Evolutionary conservation across 1,139 yeast species (phyloP).

Genomic region (Insectozyma bohioensis): DNA sequence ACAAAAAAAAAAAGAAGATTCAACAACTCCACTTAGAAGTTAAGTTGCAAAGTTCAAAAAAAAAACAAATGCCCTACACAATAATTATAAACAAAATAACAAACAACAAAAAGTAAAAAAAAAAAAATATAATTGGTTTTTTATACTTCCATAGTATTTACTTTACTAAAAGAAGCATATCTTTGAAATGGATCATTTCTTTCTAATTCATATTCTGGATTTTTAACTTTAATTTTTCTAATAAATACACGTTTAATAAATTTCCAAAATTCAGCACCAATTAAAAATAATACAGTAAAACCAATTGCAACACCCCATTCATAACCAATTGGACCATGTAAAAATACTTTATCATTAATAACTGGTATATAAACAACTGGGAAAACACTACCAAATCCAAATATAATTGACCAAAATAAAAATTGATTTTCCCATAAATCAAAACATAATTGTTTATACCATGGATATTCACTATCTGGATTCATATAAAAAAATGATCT

Average conservation of each 20-base stretch:
- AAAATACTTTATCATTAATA: conserved; percentile 73
- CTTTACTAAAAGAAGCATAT: conserved; percentile 59
- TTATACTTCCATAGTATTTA: conserved; percentile 31
- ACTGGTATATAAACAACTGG: conserved; percentile 90
- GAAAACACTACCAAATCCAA: conserved; percentile 71
- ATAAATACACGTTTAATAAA: conserved; percentile 59
- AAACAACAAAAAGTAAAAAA: not conserved
- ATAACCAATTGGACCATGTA: conserved; percentile 71
- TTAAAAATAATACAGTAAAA: conserved; percentile 57
- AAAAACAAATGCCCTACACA: too few relatives aligned
- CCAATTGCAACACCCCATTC: conserved; percentile 85
- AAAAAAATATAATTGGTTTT: conserved; percentile 2
- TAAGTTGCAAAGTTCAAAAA: too few relatives aligned
- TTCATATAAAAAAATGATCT: conserved; percentile 75
- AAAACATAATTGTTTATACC: conserved; percentile 53
- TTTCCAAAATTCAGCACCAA: conserved; percentile 68
- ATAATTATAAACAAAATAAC: not conserved
- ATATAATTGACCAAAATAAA: conserved; percentile 78
- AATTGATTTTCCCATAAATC: conserved; percentile 79
- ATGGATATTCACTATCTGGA: conserved; percentile 61
- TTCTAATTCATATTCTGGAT: conserved; percentile 65
- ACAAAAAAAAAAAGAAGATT: not conserved
- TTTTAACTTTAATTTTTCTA: conserved; percentile 45
- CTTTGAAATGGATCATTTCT: conserved; percentile 50
- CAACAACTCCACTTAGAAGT: too few relatives aligned